Base-by-base conservation (phyloP, 2,329 filamentous ascomycete genomes). In the Aspergillus novofumigatus region DNA sequence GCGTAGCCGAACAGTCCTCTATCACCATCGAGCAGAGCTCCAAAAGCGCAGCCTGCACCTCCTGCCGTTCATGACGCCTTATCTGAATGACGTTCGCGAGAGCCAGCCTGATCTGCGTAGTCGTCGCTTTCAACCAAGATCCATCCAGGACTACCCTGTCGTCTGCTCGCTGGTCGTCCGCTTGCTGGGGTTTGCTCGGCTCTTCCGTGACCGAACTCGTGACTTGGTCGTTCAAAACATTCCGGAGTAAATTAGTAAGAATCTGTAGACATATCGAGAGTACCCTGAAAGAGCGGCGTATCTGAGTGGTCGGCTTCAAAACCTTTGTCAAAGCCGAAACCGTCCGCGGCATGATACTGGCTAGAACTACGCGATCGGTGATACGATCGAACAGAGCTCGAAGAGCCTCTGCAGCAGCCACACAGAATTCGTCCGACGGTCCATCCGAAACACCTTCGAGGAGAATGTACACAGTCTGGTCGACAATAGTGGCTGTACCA, bases 261-360 rank as follows among this genome's bases (percentile, higher is more conserved):
- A 85, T 78, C 7, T 83, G 76, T 7, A 95, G 69, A 20, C 84
- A 84, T 55, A 77, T 77, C 25, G 86, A 76, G 6, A 97, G 77
- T 0, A 95, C 82, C 44, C 81, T 83, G 62, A 81, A 86, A 50
- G 82, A 80, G 35, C 84, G 78, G 51, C 84, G 80, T 62, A 82
- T 81, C 44, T 83, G 79, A n/a, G 81, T 84, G 0, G 87, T 89
- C 0, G 86, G 85, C 4, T 89, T 87, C 52, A 96, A 76, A 0
- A 91, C 78, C 66, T 88, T 92, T 2, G 89, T 87, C 25, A 99
- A 77, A 1, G 86, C 85, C 3, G 94, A 97, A 0, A 96, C 84
- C 0, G 91, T 91, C 9, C 92, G 91, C 0, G 95, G 94, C 45
- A 97, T 80, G 67, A 99, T 94, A 59, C 85, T 92, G 9, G 91